Evolutionary conservation across 345 rosid species (phyloP).

Genomic region (Lagerstroemia speciosa): DNA sequence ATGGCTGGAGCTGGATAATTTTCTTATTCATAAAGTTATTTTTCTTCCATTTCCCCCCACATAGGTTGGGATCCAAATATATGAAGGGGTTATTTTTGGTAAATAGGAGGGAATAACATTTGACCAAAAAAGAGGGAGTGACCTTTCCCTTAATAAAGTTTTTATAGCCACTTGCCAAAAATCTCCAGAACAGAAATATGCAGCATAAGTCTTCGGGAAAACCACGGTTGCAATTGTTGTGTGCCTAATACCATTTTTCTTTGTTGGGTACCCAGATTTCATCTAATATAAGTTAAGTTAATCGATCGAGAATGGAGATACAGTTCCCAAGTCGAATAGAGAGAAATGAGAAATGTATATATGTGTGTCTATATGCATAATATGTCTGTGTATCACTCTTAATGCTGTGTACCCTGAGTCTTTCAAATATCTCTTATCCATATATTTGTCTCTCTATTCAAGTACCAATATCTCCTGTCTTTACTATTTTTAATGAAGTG

Average conservation of each 20-base stretch:
- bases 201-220: neutral
- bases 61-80: too few species aligned
- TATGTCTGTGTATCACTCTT: neutral
- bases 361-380: neutral
- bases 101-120: neutral
- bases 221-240: neutral
- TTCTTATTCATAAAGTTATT: too few species aligned
- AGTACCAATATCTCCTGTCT: neutral
- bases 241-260: neutral
- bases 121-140: too few species aligned
- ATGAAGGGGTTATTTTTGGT: neutral
- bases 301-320: neutral
- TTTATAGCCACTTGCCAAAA: neutral
- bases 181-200: neutral
- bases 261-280: neutral
- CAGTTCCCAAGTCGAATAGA: neutral
- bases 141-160: neutral
- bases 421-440: neutral
- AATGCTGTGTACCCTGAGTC: neutral
- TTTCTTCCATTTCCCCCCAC: neutral
- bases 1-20: too few species aligned
- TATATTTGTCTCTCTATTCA: neutral
- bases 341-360: neutral
- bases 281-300: neutral
- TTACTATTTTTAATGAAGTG: neutral